Conservation (phyloP, 495 filamentous ascomycete genomes). For the Aspergillus affinis region DNA sequence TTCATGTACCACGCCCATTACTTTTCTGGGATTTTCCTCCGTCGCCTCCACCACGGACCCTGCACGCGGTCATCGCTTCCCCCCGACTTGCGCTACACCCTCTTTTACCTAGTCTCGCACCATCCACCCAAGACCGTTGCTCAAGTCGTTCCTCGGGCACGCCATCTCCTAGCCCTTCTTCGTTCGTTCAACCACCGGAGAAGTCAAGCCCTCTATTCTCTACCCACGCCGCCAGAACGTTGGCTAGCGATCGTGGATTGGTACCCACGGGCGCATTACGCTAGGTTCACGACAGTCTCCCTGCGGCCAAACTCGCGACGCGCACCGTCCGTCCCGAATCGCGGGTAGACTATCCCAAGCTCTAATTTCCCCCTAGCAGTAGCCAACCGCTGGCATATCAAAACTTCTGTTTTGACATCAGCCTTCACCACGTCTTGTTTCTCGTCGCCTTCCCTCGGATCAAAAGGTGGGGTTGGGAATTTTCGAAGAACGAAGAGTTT, state of each 20-base stretch:
- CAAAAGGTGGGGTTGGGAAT: constrained; percentile 3
- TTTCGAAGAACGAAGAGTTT: constrained; percentile 1
- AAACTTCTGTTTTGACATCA: constrained; percentile 23
- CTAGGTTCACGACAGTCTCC: constrained; percentile 40
- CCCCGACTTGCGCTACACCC: constrained; percentile 43
- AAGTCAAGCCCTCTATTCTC: constrained; percentile 16
- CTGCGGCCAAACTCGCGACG: constrained; percentile 22
- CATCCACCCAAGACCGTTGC: constrained; percentile 22
- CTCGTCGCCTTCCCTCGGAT: constrained; percentile 3
- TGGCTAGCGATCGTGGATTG: constrained; percentile 35
- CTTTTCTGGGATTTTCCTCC: constrained; percentile 9
- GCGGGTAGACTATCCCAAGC: constrained; percentile 48
- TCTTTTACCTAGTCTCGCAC: constrained; percentile 27
- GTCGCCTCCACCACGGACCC: constrained; percentile 11
- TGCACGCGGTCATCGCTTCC: constrained; percentile 30
- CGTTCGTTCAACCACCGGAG: constrained; percentile 18
- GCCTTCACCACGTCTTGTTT: background rate
- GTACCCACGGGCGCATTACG: constrained; percentile 39
- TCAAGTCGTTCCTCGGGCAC: constrained; percentile 41
- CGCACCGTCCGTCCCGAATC: constrained; percentile 34
- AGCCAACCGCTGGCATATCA: constrained; percentile 11
- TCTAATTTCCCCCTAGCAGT: constrained; percentile 31
- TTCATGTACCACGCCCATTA: background rate
- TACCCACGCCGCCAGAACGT: constrained; percentile 24
- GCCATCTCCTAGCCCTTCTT: constrained; percentile 33